Evolutionary conservation across 1,139 yeast genomes (phyloP), one percentile per base, ranked within the genome.

Genomic region (Candida sanyaensis): DNA sequence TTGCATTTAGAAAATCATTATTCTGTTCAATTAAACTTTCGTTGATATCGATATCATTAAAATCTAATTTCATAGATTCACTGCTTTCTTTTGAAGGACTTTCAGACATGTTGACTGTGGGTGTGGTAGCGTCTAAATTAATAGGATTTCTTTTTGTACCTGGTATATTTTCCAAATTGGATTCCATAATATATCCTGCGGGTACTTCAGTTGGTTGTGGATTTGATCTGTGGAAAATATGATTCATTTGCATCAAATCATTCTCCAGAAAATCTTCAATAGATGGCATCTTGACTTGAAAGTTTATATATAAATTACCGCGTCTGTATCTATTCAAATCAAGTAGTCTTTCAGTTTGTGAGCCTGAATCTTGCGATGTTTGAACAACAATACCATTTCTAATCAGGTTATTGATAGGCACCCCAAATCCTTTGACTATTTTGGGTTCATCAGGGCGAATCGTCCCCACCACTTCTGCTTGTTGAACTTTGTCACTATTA

Each of bases 321-420:
- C 70, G 61, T 27, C 55, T 48, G 46, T 63, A 71, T 9, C 60
- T 47, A 10, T 52, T 50, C 39, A 60, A 48, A 48, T 66, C 68
- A 44, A 60, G 56, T 6, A 40, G 28, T 2, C 53, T 53, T 2
- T 57, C 60, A 12, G 51, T 50, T 10, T 50, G 39, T 27, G 56
- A 59, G 11, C 58, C 59, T 4, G 50, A 54, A 30, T 59, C 62
- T 17, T 56, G 56, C 5, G 52, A 39, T 23, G 57, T 51, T 31
- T 48, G 50, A 26, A 52, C 53, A 38, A 57, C 61, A 21, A 58
- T 60, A 0, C 70, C 66, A 4, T 54, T 55, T 9, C 56, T 74
- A 49, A 62, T 69, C 21, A 32, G 21, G 4, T 41, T 65, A 64
- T 81, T 80, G 30, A 82, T 77, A 4, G 96, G 96, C 85, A 82